phyloP scores from a whole-genome alignment of 129 eudicot genomes.

The Pittosporum tobira region DNA sequence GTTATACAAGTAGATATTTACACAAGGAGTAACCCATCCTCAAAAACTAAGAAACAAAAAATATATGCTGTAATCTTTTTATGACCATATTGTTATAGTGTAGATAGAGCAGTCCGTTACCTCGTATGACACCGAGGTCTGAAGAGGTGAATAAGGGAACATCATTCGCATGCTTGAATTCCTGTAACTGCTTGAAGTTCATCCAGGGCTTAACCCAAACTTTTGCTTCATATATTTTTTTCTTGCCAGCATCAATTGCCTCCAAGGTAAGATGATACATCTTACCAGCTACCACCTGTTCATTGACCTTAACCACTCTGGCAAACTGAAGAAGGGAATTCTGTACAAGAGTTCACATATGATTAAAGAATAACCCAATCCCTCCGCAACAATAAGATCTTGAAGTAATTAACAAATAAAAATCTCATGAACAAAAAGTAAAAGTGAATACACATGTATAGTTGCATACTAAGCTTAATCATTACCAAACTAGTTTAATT shows the following conservation, averaged over 20 bases:
- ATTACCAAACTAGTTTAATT: neutral
- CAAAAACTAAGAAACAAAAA: neutral
- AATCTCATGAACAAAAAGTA: no score
- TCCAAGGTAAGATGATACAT: slow-evolving; percentile 41
- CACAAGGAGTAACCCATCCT: neutral
- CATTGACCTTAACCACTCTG: slow-evolving; percentile 32
- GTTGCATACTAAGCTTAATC: neutral
- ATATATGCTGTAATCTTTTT: neutral
- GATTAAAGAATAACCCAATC: no score
- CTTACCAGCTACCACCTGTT: slow-evolving; percentile 51
- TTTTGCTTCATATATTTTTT: slow-evolving; percentile 37
- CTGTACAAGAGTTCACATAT: slow-evolving; percentile 21
- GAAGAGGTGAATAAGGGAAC: neutral
- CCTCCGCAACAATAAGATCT: no score
- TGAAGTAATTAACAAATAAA: no score
- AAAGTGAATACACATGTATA: no score
- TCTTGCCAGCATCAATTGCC: slow-evolving; percentile 34
- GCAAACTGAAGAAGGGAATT: slow-evolving; percentile 30
- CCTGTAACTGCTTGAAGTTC: slow-evolving; percentile 40
- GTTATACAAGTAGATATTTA: neutral
- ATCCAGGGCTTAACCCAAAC: slow-evolving; percentile 58
- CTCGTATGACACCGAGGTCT: slow-evolving; percentile 7
- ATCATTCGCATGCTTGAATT: slow-evolving; percentile 29
- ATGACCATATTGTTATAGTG: neutral
- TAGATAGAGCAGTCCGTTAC: slow-evolving; percentile 1